Percentiles rank a stretch among this genome's conserved stretches.
These are phyloP conservation scores for Toxicodendron radicans DNA, from an alignment of 345 rosid species.

Conservation along the genomic window DNA sequence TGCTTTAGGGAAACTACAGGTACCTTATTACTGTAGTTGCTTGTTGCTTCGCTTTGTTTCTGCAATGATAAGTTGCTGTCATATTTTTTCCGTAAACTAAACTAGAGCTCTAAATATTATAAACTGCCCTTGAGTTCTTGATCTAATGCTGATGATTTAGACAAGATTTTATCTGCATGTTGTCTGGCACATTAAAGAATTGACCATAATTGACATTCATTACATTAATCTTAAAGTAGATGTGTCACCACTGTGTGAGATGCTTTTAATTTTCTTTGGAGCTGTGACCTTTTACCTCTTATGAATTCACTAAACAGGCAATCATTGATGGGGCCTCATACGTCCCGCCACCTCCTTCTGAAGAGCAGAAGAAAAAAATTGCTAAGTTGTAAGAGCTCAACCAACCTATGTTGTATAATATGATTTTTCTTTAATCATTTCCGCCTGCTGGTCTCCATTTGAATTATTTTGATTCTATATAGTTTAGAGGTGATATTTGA, in stretches of 20 bases:
- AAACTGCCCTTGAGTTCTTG: not conserved
- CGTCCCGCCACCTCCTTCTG: slow-evolving; percentile 96
- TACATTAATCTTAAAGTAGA: not conserved
- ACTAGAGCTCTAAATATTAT: not conserved
- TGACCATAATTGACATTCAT: not conserved
- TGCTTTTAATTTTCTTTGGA: not conserved
- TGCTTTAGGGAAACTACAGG: slow-evolving; percentile 89
- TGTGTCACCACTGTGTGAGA: not conserved
- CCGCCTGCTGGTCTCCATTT: not conserved
- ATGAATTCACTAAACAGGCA: slow-evolving; percentile 46
- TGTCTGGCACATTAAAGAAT: not conserved
- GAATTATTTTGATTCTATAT: not conserved
- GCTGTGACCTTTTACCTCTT: not conserved
- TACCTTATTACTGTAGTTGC: slow-evolving; percentile 20
- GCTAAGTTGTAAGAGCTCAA: slow-evolving; percentile 58
- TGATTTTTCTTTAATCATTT: slow-evolving; percentile 1
- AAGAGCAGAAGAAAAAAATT: slow-evolving; percentile 95
- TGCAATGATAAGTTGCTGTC: slow-evolving; percentile 3
- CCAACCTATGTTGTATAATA: not conserved
- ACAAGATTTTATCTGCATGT: not conserved
- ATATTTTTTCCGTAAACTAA: not conserved
- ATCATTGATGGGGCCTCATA: slow-evolving; percentile 90
- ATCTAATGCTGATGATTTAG: not conserved
- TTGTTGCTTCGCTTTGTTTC: not conserved
- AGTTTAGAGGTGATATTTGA: not conserved